Base-by-base conservation (phyloP, 352 stramenopile genomes). In the Thalassiosira allenii region DNA sequence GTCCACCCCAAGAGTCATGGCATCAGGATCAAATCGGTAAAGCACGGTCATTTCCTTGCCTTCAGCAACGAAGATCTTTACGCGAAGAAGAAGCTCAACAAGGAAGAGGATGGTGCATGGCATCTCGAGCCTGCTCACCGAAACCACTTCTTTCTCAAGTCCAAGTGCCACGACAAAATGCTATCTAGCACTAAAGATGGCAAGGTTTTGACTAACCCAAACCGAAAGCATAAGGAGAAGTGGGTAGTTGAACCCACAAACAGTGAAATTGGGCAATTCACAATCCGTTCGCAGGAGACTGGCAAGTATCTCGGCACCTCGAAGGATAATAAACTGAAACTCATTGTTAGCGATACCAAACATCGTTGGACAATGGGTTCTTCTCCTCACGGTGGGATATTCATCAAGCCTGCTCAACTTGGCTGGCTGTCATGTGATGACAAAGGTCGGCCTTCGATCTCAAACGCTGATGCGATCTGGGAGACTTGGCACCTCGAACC, bases 61-160 rank as follows among this genome's bases (percentile, higher is more conserved):
- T 81, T 69, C 33, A 81, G 72, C 32, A 62, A 62, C 29, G 4
- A 81, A 25, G 53, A 81, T 47, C 43, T 81, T 0, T 81, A 81
- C 32, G 69, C 72, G 5, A 64, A 30, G 8, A 32, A 58, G 11
- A n/a, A n/a, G 8, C 11, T 71, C 27, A 20, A 62, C 5, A 73
- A 74, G 30, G 72, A 74, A 30, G 37, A 75, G 12, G 72, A 81
- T 49, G 69, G 61, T 25, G 20, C 30, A 20, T 81, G 72, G 72
- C 51, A 69, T 57, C 30, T 81, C 22, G 72, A 81, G 41, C 72
- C 72, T 40, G 72, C 72, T 47, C 47, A 71, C 44, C 9, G 44
- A 20, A 30, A 72, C n/a, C 72, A 68, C 34, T 81, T 81, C 62
- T 81, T 75, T 30, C 52, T 81, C 25, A 75, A 49, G 9, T 3